phyloP scores from a whole-genome alignment of 1,284 basidiomycete species.

The Ceratobasidium sp. region DNA sequence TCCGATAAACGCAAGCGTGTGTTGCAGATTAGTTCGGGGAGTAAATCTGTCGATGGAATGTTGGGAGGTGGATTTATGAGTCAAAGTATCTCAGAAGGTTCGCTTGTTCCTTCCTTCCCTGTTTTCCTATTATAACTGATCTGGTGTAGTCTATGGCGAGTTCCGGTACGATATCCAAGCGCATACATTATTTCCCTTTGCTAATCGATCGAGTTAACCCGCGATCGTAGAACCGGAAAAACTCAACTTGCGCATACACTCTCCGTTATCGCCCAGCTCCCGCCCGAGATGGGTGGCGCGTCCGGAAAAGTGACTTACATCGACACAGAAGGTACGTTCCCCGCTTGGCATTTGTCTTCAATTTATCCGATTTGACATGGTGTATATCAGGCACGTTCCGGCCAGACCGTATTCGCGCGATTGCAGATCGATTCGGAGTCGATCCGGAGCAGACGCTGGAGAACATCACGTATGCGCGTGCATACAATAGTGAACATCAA shows the following conservation, averaged over 20 bases:
- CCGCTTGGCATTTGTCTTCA: too few species aligned
- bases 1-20: constrained; percentile 87
- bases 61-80: constrained; percentile 75
- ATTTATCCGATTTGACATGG: too few species aligned
- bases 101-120: constrained; percentile 42
- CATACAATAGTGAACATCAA: constrained; percentile 91
- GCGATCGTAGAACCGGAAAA: constrained; percentile 78
- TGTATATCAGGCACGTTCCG: constrained; percentile 82
- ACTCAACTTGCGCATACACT: constrained; percentile 95
- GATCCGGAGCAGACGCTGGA: constrained; percentile 89
- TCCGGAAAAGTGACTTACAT: constrained; percentile 94
- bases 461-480: constrained; percentile 87
- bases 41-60: constrained; percentile 89
- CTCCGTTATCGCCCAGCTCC: constrained; percentile 89
- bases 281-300: constrained; percentile 89
- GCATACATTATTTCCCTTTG: too few species aligned
- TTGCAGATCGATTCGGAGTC: constrained; percentile 92
- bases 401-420: constrained; percentile 88
- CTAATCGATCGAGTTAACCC: neutral
- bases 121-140: neutral
- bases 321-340: constrained; percentile 82
- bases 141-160: constrained; percentile 77
- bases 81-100: constrained; percentile 90
- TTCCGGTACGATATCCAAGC: constrained; percentile 56
- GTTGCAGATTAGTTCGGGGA: constrained; percentile 86